A percentile compares a stretch with the other conserved stretches of the same genome.
These are phyloP conservation scores for Zhuliangozyma blackwelliae DNA, from an alignment of 1,139 yeast species.

Conservation along the genomic window DNA sequence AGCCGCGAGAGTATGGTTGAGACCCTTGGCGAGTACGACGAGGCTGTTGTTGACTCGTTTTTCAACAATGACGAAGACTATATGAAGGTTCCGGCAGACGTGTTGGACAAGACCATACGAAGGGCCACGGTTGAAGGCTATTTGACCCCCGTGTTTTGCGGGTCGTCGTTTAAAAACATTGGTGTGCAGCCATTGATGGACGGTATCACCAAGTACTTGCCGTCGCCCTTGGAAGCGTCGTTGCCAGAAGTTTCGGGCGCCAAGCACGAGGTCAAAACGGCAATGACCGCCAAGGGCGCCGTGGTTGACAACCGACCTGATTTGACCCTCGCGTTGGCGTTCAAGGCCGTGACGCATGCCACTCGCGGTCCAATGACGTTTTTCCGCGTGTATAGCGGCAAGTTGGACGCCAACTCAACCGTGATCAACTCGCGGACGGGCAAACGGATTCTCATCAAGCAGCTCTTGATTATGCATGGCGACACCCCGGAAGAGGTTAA, in stretches of 20 bases:
- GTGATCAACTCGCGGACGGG: conserved; percentile 70
- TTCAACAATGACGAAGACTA: conserved; percentile 70
- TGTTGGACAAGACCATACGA: conserved; percentile 57
- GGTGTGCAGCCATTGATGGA: conserved; percentile 95
- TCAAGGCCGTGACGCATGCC: conserved; percentile 85
- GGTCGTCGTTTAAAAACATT: conserved; percentile 86
- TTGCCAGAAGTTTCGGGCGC: conserved; percentile 47
- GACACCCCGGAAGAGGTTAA: conserved; percentile 73
- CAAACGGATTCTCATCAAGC: conserved; percentile 59
- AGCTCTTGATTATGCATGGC: conserved; percentile 82
- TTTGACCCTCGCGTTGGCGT: conserved; percentile 77
- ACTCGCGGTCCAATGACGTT: conserved; percentile 81
- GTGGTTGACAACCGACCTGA: conserved; percentile 52
- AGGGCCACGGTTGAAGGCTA: conserved; percentile 54
- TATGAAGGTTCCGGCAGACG: conserved; percentile 50
- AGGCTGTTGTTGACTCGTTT: conserved; percentile 68
- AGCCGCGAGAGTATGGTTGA: conserved; percentile 79
- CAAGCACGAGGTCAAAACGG: conserved; percentile 11
- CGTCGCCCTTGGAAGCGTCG: conserved; percentile 68
- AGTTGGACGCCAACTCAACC: conserved; percentile 54
- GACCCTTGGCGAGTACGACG: conserved; percentile 79
- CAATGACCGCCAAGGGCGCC: conserved; percentile 41
- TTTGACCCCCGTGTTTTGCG: conserved; percentile 82
- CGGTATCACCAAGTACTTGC: conserved; percentile 71
- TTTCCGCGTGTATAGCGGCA: conserved; percentile 85